These are phyloP conservation scores for Starmerella vitae DNA, from an alignment of 805 yeast genomes.

Conservation along the genomic window DNA sequence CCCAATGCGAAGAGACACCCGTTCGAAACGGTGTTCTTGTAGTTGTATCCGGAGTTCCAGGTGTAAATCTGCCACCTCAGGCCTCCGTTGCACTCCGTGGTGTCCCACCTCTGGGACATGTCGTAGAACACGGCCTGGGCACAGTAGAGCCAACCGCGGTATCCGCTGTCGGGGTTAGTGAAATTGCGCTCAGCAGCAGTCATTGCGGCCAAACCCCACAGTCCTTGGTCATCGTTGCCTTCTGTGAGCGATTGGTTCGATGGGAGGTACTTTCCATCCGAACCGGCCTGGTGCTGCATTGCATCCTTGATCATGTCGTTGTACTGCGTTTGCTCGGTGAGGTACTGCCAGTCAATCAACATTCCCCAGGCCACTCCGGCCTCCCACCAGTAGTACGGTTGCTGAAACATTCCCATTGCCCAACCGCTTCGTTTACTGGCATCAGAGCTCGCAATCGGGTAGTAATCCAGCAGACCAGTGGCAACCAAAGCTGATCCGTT, in stretches of 20 bases:
- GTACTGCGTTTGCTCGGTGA: constrained; percentile 55
- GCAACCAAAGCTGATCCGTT: constrained; percentile 49
- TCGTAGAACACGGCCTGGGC: constrained; percentile 81
- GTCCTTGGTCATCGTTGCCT: constrained; percentile 89
- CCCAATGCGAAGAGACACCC: constrained; percentile 70
- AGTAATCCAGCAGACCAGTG: constrained; percentile 69
- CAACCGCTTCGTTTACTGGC: constrained; percentile 53
- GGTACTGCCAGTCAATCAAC: constrained; percentile 67
- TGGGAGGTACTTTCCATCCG: constrained; percentile 58
- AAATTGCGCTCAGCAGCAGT: constrained; percentile 75
- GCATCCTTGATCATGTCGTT: constrained; percentile 46
- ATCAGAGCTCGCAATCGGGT: constrained; percentile 25
- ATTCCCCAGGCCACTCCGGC: constrained; percentile 59
- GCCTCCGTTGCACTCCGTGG: constrained; percentile 53
- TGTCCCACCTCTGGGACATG: constrained; percentile 71
- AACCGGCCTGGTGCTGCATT: constrained; percentile 51
- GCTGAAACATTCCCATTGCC: constrained; percentile 54
- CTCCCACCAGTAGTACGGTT: constrained; percentile 86
- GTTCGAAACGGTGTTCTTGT: constrained; percentile 78
- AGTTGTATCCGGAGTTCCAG: constrained; percentile 78
- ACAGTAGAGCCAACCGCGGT: constrained; percentile 61
- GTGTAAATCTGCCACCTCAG: constrained; percentile 84
- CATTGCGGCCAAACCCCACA: constrained; percentile 83
- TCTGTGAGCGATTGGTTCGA: constrained; percentile 69
- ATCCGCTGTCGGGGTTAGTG: constrained; percentile 45